Conservation (phyloP, 192 early-diverging fungal genomes). For the Funneliformis geosporum region DNA sequence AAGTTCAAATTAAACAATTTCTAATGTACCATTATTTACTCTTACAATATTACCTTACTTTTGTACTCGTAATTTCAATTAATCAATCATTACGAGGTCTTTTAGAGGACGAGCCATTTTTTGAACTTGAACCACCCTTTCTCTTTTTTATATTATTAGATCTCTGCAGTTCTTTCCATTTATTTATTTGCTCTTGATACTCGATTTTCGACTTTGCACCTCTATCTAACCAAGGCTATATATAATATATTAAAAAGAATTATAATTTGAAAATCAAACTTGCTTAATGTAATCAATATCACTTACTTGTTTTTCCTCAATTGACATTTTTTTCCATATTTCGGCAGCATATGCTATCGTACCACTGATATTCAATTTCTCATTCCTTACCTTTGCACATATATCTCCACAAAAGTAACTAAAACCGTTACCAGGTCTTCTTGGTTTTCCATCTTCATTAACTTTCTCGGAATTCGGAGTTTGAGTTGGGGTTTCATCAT, state of each 20-base stretch:
- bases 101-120: no score
- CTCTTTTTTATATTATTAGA: no score
- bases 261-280: neutral
- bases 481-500: neutral
- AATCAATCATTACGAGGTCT: no score
- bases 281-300: neutral
- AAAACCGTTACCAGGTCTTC: neutral
- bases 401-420: neutral
- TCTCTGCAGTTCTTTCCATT: neutral
- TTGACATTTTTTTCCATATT: neutral
- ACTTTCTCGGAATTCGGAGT: neutral
- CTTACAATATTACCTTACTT: no score
- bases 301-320: neutral
- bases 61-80: no score
- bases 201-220: neutral
- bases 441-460: neutral
- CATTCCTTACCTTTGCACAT: neutral
- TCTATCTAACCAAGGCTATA: neutral
- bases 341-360: neutral
- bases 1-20: no score
- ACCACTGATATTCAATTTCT: neutral
- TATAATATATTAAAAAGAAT: neutral
- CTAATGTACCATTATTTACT: no score
- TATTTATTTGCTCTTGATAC: neutral
- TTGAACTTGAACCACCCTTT: no score